phyloP scores from a whole-genome alignment of 495 filamentous ascomycete species.

The Aspergillus ostianus region DNA sequence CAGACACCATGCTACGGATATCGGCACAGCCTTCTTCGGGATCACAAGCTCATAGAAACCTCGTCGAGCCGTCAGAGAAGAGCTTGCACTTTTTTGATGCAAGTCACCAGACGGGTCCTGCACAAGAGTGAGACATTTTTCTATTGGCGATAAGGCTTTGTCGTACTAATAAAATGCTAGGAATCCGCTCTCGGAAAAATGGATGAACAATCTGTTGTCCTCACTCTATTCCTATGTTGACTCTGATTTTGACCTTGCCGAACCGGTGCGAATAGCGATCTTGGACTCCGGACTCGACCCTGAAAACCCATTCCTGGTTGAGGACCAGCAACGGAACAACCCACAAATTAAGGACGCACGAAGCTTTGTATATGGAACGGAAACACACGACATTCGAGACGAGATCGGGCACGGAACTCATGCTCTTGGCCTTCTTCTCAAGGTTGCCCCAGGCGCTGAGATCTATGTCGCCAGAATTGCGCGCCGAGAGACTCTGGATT shows the following conservation, averaged over 20 bases:
- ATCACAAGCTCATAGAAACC: conserved; percentile 11
- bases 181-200: conserved; percentile 23
- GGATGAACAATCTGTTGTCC: conserved; percentile 25
- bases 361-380: conserved; percentile 24
- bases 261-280: conserved; percentile 33
- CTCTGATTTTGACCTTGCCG: conserved; percentile 11
- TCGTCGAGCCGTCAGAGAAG: conserved; percentile 16
- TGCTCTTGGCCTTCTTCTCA: conserved; percentile 29
- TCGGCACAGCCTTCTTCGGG: conserved; percentile 14
- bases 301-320: conserved; percentile 24
- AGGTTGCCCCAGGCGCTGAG: conserved; percentile 31
- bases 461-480: conserved; percentile 34
- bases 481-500: conserved; percentile 20
- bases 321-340: conserved; percentile 15
- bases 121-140: conserved; percentile 27
- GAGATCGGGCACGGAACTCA: conserved; percentile 36
- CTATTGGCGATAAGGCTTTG: conserved; percentile 11
- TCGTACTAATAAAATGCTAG: conserved; percentile 18
- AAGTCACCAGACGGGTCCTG: conserved; percentile 24
- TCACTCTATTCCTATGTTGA: conserved; percentile 23
- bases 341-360: conserved; percentile 27
- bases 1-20: conserved; percentile 10
- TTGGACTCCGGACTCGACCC: conserved; percentile 32
- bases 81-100: conserved; percentile 28
- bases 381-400: conserved; percentile 25